Percentiles rank a stretch among this genome's conserved stretches.
These are phyloP conservation scores for Apophysomyces sp. DNA, from an alignment of 371 early-diverging fungal genomes.

Conservation along the genomic window DNA sequence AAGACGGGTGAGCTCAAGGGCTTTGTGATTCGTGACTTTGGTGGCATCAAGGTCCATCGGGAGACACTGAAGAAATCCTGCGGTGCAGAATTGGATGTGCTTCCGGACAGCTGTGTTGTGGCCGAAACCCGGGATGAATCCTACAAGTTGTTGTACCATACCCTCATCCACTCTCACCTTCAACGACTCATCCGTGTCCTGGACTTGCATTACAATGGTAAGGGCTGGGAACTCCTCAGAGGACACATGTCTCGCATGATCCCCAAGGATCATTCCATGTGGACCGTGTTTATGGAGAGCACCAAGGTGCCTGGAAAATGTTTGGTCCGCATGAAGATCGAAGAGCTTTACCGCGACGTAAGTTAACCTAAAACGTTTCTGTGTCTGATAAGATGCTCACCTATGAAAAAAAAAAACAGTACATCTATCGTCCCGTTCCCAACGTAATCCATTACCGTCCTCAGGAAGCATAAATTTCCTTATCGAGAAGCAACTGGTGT, in stretches of 20 bases:
- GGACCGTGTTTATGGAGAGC: conserved; percentile 46
- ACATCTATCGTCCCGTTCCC: conserved; percentile 62
- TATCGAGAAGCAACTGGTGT: neutral
- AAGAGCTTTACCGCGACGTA: conserved; percentile 68
- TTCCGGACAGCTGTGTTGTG: conserved; percentile 59
- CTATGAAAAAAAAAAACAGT: no score
- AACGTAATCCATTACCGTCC: conserved; percentile 58
- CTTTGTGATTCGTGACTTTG: conserved; percentile 75
- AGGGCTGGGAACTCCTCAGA: conserved; percentile 66
- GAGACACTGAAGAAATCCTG: conserved; percentile 47
- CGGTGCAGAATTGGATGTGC: conserved; percentile 50
- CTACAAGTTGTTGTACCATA: conserved; percentile 66
- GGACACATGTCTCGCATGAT: conserved; percentile 44
- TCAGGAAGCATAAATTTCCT: conserved; percentile 15
- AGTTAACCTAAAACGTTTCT: conserved; percentile 26
- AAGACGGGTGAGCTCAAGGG: conserved; percentile 58
- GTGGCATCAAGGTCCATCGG: conserved; percentile 67
- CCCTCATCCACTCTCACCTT: conserved; percentile 66
- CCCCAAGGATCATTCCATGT: conserved; percentile 48
- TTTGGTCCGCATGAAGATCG: conserved; percentile 70
- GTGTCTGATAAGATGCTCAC: no score
- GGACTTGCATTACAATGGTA: conserved; percentile 61
- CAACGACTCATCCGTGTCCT: conserved; percentile 71
- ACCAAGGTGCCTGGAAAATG: conserved; percentile 56
- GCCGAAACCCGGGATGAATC: conserved; percentile 59